Conservation (phyloP, 1,139 yeast species). For the Yamadazyma taylorii region DNA sequence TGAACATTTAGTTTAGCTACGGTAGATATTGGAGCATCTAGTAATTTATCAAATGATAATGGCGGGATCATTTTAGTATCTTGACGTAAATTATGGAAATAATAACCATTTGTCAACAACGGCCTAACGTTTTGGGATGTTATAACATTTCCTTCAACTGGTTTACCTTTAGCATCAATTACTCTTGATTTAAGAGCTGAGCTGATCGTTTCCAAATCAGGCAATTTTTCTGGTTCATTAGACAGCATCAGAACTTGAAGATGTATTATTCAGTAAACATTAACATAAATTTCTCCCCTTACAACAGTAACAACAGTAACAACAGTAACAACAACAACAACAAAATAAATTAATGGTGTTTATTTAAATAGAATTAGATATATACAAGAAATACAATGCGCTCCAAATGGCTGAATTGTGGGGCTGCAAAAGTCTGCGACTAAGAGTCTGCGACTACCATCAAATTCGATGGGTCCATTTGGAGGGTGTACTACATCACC, state of each 20-base stretch:
- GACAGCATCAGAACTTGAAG: not conserved
- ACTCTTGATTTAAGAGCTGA: slow-evolving; percentile 4
- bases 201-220: not conserved
- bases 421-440: no score
- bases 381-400: no score
- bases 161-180: slow-evolving; percentile 12
- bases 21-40: slow-evolving; percentile 34
- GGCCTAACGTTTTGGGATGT: slow-evolving; percentile 11
- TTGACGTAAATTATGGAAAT: slow-evolving; percentile 13
- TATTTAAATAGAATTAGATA: no score
- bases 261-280: no score
- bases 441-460: no score
- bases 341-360: no score
- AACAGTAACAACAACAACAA: no score
- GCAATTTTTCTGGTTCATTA: not conserved
- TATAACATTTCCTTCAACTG: slow-evolving; percentile 7
- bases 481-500: no score
- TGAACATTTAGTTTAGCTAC: slow-evolving; percentile 31
- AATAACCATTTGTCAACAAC: slow-evolving; percentile 12
- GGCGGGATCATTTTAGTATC: slow-evolving; percentile 23
- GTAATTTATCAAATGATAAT: slow-evolving; percentile 23
- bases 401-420: no score
- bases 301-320: no score
- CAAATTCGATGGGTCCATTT: no score
- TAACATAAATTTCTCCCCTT: no score